Conservation (phyloP, 228 moss, liverwort and hornwort species). For the Sphagnum fallax region DNA sequence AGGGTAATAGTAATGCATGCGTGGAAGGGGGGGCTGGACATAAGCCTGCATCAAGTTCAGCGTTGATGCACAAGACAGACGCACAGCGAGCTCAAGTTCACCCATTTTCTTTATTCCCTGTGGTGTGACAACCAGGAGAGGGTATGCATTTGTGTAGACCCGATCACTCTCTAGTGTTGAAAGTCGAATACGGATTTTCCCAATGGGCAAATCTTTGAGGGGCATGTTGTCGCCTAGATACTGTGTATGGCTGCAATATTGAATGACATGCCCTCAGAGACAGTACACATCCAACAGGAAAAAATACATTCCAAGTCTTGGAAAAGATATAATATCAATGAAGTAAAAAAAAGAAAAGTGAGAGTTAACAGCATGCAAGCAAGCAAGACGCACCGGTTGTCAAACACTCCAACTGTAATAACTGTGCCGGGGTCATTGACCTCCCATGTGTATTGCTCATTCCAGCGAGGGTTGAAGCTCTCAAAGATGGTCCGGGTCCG, state of each 20-base stretch:
- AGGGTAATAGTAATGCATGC: slow-evolving; percentile 85
- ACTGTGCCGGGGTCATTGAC: slow-evolving; percentile 92
- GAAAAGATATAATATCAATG: too few relatives aligned
- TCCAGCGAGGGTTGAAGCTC: slow-evolving; percentile 75
- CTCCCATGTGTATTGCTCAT: slow-evolving; percentile 97
- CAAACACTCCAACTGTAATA: slow-evolving; percentile 77
- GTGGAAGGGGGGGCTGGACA: slow-evolving; percentile 64
- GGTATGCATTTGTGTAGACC: slow-evolving; percentile 83
- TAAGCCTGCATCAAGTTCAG: slow-evolving; percentile 71
- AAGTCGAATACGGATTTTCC: slow-evolving; percentile 76
- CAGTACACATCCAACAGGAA: too few relatives aligned
- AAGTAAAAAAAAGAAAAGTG: too few relatives aligned
- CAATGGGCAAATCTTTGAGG: slow-evolving; percentile 68
- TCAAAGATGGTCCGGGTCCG: slow-evolving; percentile 85
- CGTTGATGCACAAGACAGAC: slow-evolving; percentile 68
- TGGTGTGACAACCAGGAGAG: slow-evolving; percentile 75
- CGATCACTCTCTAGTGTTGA: slow-evolving; percentile 87
- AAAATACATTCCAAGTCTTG: too few relatives aligned
- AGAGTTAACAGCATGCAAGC: neutral
- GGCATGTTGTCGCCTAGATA: slow-evolving; percentile 23
- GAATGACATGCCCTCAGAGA: too few relatives aligned
- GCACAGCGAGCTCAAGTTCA: slow-evolving; percentile 72
- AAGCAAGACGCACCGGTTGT: slow-evolving; percentile 51
- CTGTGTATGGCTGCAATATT: slow-evolving; percentile 53
- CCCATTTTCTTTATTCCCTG: slow-evolving; percentile 89